These are phyloP conservation scores for Tagetes patula DNA, from an alignment of 129 eudicot genomes.

Conservation along the genomic window DNA sequence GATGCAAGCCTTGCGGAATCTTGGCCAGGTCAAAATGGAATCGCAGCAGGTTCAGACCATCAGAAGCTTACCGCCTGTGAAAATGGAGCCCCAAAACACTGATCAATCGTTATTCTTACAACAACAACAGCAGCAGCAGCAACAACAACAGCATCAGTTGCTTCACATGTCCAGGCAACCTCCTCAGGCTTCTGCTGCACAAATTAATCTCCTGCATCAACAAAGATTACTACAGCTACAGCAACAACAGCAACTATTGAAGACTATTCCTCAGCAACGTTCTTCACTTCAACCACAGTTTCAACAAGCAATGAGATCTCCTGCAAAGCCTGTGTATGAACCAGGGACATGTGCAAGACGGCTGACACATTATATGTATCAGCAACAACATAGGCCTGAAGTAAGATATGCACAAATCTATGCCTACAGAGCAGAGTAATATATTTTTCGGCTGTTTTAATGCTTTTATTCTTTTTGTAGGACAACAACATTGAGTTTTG, in stretches of 20 bases:
- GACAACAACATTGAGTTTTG: constrained; percentile 97
- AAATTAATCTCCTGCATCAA: constrained; percentile 72
- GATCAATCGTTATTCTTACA: constrained; percentile 63
- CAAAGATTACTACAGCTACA: constrained; percentile 92
- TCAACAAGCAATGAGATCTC: constrained; percentile 67
- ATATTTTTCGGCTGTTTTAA: not conserved
- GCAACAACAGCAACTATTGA: constrained; percentile 80
- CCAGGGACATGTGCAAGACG: constrained; percentile 96
- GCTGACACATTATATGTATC: constrained; percentile 95
- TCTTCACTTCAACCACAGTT: constrained; percentile 65
- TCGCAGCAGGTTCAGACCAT: constrained; percentile 72
- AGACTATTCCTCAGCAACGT: constrained; percentile 85
- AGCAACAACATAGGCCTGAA: constrained; percentile 98
- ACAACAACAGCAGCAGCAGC: constrained; percentile 78
- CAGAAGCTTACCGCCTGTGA: constrained; percentile 69
- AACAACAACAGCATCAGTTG: constrained; percentile 68
- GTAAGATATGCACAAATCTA: constrained; percentile 44
- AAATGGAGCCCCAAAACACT: constrained; percentile 85
- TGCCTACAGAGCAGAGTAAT: constrained; percentile 6
- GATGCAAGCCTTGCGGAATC: constrained; percentile 68
- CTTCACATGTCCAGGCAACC: constrained; percentile 91
- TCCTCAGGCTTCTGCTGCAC: constrained; percentile 87
- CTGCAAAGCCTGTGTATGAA: constrained; percentile 85
- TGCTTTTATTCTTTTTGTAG: constrained; percentile 39
- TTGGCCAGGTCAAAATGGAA: constrained; percentile 84